phyloP scores from a whole-genome alignment of 2,329 filamentous ascomycete genomes.

The Alternaria dauci region DNA sequence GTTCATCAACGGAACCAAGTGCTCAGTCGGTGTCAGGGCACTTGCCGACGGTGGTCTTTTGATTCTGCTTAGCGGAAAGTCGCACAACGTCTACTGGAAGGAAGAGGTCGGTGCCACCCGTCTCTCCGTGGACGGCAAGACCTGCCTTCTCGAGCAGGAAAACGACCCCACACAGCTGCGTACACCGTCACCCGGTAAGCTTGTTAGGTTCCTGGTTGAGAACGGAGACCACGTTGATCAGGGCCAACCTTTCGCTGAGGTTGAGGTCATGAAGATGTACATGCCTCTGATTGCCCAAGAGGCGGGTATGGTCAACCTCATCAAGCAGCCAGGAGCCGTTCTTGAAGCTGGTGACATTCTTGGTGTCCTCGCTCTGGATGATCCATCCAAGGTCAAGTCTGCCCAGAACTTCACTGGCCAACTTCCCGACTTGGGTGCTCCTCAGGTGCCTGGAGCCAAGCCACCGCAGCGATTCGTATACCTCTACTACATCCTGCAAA shows the following conservation, averaged over 20 bases:
- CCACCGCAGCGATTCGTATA: conserved; percentile 85
- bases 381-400: conserved; percentile 95
- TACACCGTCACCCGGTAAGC: conserved; percentile 93
- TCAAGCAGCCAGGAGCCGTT: conserved; percentile 98
- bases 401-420: conserved; percentile 92
- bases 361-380: conserved; percentile 94
- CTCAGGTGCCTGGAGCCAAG: conserved; percentile 89
- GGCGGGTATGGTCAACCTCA: conserved; percentile 94
- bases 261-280: conserved; percentile 99
- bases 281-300: conserved; percentile 97
- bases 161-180: conserved; percentile 98
- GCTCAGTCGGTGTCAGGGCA: conserved; percentile 88
- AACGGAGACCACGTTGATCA: conserved; percentile 93
- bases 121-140: conserved; percentile 97
- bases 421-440: conserved; percentile 84
- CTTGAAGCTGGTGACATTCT: conserved; percentile 98
- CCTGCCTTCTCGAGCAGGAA: conserved; percentile 95
- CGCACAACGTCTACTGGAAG: conserved; percentile 99
- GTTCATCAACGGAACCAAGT: conserved; percentile 99
- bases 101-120: conserved; percentile 96
- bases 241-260: conserved; percentile 92
- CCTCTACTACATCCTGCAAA: conserved; percentile 77
- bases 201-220: conserved; percentile 97
- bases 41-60: conserved; percentile 94
- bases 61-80: conserved; percentile 87